phyloP scores from a whole-genome alignment of 139 green algal species.

The Chlamydomonas incerta region DNA sequence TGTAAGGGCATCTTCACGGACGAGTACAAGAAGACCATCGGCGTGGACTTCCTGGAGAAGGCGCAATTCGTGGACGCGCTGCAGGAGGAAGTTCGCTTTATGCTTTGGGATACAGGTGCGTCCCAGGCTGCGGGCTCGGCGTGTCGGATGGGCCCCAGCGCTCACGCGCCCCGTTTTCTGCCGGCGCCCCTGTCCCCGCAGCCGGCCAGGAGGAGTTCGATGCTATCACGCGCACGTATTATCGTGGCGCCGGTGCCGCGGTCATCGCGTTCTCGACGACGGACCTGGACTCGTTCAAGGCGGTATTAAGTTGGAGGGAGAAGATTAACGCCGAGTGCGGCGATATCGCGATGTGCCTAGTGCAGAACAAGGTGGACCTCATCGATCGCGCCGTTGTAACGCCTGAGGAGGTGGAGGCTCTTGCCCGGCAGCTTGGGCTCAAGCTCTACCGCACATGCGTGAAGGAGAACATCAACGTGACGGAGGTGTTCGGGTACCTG shows the following conservation, averaged over 20 bases:
- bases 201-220: slow-evolving; percentile 88
- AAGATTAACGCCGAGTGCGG: slow-evolving; percentile 77
- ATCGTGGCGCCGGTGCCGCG: slow-evolving; percentile 72
- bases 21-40: slow-evolving; percentile 88
- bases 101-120: slow-evolving; percentile 83
- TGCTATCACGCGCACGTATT: slow-evolving; percentile 81
- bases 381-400: slow-evolving; percentile 68
- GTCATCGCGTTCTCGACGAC: slow-evolving; percentile 84
- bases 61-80: slow-evolving; percentile 70
- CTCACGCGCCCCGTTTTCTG: too few relatives aligned
- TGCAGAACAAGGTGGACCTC: slow-evolving; percentile 85
- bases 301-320: slow-evolving; percentile 70
- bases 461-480: slow-evolving; percentile 85
- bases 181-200: not conserved
- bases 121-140: not conserved
- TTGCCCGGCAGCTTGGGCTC: slow-evolving; percentile 69
- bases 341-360: slow-evolving; percentile 74
- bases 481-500: slow-evolving; percentile 76
- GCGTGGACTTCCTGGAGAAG: slow-evolving; percentile 88
- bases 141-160: too few relatives aligned
- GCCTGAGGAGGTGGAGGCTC: slow-evolving; percentile 69
- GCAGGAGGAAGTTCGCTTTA: slow-evolving; percentile 78
- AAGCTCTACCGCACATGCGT: slow-evolving; percentile 82
- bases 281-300: slow-evolving; percentile 78
- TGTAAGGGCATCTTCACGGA: slow-evolving; percentile 79